Evolutionary conservation across 352 stramenopile species (phyloP).

Genomic region (Globisporangium irregulare): DNA sequence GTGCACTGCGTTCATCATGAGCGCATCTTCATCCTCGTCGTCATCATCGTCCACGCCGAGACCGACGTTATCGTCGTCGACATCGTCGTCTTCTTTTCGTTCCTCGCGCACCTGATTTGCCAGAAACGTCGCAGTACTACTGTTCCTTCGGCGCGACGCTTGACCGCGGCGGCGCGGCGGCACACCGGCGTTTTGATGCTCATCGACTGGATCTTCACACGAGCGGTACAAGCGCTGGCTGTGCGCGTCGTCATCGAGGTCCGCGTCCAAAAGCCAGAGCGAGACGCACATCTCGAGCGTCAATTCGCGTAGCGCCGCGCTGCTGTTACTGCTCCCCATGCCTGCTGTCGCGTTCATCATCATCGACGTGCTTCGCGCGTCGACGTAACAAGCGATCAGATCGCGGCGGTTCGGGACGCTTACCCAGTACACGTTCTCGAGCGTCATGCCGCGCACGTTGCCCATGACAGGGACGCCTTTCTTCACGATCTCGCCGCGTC

Average conservation of each 20-base stretch:
- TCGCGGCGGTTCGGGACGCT: constrained; percentile 58
- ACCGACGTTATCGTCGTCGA: constrained; percentile 1
- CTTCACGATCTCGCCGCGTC: constrained; percentile 87
- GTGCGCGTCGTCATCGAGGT: constrained; percentile 37
- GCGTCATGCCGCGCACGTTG: constrained; percentile 57
- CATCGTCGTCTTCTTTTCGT: constrained; percentile 24
- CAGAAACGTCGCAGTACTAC: neutral
- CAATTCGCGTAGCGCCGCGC: constrained; percentile 47
- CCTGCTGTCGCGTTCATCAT: neutral
- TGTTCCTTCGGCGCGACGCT: constrained; percentile 8
- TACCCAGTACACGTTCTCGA: constrained; percentile 81
- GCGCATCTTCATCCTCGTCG: constrained; percentile 32
- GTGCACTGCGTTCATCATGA: constrained; percentile 29
- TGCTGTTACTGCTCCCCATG: constrained; percentile 1
- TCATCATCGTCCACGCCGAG: constrained; percentile 4
- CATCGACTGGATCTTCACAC: constrained; percentile 45
- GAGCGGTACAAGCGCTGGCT: constrained; percentile 13
- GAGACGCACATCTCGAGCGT: constrained; percentile 87
- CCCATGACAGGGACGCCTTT: constrained; percentile 47
- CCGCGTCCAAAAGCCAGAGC: constrained; percentile 73
- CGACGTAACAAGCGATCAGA: constrained; percentile 68
- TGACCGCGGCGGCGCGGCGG: neutral
- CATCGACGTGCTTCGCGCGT: constrained; percentile 16
- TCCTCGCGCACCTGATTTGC: constrained; percentile 14
- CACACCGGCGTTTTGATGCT: constrained; percentile 13